Percentiles rank a stretch among this genome's conserved stretches.
phyloP scores from a whole-genome alignment of 192 early-diverging fungal genomes.

The Coemansia sp. region DNA sequence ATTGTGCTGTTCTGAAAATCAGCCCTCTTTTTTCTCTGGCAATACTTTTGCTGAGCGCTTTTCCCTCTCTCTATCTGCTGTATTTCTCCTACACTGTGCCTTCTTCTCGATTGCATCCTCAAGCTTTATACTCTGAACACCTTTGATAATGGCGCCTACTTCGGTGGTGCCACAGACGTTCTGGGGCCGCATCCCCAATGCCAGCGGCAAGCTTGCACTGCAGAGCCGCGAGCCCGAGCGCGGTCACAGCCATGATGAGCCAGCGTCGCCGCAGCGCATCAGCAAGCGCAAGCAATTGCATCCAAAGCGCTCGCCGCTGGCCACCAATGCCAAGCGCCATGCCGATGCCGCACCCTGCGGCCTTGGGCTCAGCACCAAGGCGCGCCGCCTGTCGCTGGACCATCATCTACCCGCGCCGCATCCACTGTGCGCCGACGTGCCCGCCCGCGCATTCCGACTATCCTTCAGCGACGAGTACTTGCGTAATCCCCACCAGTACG shows the following conservation, averaged over 20 bases:
- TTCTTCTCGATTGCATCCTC: background rate
- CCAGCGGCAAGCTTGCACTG: conserved; percentile 31
- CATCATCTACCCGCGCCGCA: conserved; percentile 2
- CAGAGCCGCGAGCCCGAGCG: conserved; percentile 13
- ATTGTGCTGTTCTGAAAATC: conserved; percentile 4
- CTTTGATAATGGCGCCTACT: conserved; percentile 14
- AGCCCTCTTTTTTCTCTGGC: background rate
- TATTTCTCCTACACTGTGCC: too few species aligned
- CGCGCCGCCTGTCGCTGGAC: conserved; percentile 34
- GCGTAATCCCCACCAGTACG: conserved; percentile 45
- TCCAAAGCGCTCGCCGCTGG: conserved; percentile 40
- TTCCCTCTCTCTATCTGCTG: background rate
- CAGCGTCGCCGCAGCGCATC: conserved; percentile 9
- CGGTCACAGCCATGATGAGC: conserved; percentile 1
- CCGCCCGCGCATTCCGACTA: conserved; percentile 45
- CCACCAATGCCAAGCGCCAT: background rate
- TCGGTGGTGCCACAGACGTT: conserved; percentile 39
- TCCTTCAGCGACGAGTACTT: conserved; percentile 46
- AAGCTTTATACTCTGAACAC: conserved; percentile 1
- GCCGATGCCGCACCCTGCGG: background rate
- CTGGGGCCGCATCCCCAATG: conserved; percentile 51
- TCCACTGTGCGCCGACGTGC: conserved; percentile 5
- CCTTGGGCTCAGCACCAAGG: conserved; percentile 7
- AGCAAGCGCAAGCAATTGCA: conserved; percentile 52
- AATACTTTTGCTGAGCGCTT: background rate